A percentile compares a stretch with the other conserved stretches of the same genome.
Conservation (phyloP, 225 moss, liverwort and hornwort genomes). For the Polytrichum commune region DNA sequence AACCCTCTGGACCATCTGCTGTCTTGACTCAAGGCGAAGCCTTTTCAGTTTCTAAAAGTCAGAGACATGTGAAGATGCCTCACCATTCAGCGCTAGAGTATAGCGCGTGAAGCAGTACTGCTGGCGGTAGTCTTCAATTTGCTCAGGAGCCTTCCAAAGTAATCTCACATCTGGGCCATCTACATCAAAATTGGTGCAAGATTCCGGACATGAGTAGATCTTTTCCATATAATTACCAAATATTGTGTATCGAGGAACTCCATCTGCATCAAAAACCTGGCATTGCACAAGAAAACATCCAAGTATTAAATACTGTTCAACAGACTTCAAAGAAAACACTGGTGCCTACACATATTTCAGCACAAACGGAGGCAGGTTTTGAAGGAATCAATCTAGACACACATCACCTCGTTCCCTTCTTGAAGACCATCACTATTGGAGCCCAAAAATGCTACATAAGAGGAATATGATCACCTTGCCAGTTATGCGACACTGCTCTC, state of each 20-base stretch:
- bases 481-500: slow-evolving; percentile 87
- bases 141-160: slow-evolving; percentile 74
- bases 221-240: slow-evolving; percentile 91
- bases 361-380: too few relatives aligned
- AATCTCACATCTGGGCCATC: slow-evolving; percentile 49
- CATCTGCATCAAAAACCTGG: slow-evolving; percentile 79
- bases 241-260: slow-evolving; percentile 60
- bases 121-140: slow-evolving; percentile 88
- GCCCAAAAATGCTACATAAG: background rate
- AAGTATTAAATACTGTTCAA: too few relatives aligned
- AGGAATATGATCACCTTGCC: slow-evolving; percentile 58
- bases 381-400: too few relatives aligned
- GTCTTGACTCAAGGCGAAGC: too few relatives aligned
- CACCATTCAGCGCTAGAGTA: slow-evolving; percentile 82
- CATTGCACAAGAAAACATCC: background rate
- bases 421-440: too few relatives aligned
- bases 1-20: too few relatives aligned
- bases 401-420: too few relatives aligned
- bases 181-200: slow-evolving; percentile 52
- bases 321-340: too few relatives aligned
- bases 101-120: slow-evolving; percentile 94
- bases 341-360: too few relatives aligned
- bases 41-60: too few relatives aligned
- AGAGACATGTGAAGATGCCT: slow-evolving; percentile 5
- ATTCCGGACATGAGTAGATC: slow-evolving; percentile 71